Percentiles rank a stretch among this genome's conserved stretches.
These are phyloP conservation scores for Botrytis medusae DNA, from an alignment of 2,329 filamentous ascomycete species.

Conservation along the genomic window DNA sequence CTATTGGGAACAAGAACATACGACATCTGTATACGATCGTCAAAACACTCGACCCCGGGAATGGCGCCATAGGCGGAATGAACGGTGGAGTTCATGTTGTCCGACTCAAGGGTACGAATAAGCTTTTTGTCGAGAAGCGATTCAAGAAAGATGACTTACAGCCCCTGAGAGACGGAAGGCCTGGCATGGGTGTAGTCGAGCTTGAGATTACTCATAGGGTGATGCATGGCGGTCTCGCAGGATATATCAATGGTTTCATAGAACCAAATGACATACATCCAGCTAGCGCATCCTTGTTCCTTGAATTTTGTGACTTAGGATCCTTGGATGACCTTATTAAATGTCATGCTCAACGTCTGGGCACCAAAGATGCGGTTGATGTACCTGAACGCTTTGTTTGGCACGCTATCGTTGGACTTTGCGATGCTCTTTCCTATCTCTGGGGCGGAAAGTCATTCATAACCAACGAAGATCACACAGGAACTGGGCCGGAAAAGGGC, in stretches of 20 bases:
- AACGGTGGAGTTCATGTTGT: constrained; percentile 37
- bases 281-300: constrained; percentile 30
- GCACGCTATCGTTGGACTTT: constrained; percentile 35
- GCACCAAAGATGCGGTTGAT: constrained; percentile 4
- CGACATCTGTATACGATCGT: constrained; percentile 31
- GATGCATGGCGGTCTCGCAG: constrained; percentile 30
- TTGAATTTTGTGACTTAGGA: constrained; percentile 38
- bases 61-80: constrained; percentile 33
- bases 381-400: constrained; percentile 35
- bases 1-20: constrained; percentile 18
- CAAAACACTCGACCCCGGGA: constrained; percentile 31
- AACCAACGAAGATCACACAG: constrained; percentile 15
- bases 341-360: constrained; percentile 24
- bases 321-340: constrained; percentile 32
- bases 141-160: constrained; percentile 22
- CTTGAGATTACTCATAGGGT: constrained; percentile 31
- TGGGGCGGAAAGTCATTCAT: constrained; percentile 25
- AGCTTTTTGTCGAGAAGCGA: constrained; percentile 29
- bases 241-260: constrained; percentile 32
- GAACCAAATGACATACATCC: neutral
- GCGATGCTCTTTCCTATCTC: constrained; percentile 36
- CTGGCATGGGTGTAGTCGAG: constrained; percentile 23
- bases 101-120: constrained; percentile 23
- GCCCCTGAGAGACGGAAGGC: neutral
- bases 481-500: neutral